Conservation (phyloP, 179 eudicot genomes). For the Kewa caespitosa region DNA sequence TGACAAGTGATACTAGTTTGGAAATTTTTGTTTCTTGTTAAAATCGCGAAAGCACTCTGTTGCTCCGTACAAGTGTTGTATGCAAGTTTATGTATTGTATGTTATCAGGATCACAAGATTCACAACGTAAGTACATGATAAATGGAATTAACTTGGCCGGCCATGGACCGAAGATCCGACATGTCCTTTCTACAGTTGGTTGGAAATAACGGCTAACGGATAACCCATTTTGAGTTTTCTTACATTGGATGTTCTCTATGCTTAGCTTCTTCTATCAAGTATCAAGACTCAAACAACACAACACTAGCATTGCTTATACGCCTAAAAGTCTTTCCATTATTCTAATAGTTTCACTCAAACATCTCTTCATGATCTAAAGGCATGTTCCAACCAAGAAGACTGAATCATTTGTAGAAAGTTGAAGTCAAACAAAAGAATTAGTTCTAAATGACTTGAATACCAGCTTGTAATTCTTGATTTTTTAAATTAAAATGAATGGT, state of each 20-base stretch:
- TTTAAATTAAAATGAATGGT: neutral
- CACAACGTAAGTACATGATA: neutral
- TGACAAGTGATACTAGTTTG: neutral
- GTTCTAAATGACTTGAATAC: neutral
- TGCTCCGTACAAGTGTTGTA: neutral
- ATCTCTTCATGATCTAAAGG: conserved; percentile 4
- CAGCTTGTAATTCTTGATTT: neutral
- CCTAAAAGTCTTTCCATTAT: conserved; percentile 10
- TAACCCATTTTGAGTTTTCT: neutral
- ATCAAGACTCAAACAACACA: too few relatives aligned
- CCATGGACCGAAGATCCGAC: neutral
- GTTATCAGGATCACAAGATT: neutral
- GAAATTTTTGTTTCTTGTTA: too few relatives aligned
- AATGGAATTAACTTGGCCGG: neutral
- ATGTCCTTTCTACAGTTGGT: neutral
- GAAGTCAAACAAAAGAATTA: neutral
- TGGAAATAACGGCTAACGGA: neutral
- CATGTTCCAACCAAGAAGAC: neutral
- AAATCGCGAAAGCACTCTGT: neutral
- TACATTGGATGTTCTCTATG: neutral
- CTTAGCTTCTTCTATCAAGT: neutral
- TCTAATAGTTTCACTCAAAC: conserved; percentile 9
- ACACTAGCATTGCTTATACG: conserved; percentile 6
- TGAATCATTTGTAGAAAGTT: neutral
- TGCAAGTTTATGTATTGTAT: neutral